Base-by-base conservation (phyloP, 1,284 basidiomycete genomes). In the Heterobasidion irregulare region DNA sequence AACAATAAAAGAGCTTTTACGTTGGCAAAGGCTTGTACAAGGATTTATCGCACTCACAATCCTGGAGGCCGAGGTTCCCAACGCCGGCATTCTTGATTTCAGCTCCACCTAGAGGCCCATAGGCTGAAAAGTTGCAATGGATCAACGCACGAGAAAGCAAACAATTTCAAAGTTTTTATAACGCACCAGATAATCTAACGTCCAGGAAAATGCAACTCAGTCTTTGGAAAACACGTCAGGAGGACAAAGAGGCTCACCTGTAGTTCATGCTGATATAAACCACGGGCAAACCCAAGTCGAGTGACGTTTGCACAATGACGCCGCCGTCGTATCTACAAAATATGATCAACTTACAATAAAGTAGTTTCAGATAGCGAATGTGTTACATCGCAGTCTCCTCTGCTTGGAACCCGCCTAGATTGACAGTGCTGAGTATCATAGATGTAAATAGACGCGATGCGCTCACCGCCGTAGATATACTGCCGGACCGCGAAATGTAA, bases 211-310 rank as follows among this genome's bases (percentile, higher is more conserved):
- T 26, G 26, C 2, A 2, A 26, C 5, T 26, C 26, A 26, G 2
- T 26, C 26, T 26, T 26, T 0, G 3, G 26, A 26, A 26, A 26
- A 4, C 3, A 26, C 5, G 4, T 26, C 26, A 12, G 47, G 47
- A 12, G 6, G 6, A 32, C 10, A 26, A 26, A 26, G 26, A 47
- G 16, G 60, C 64, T 47, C 19, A 65, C 64, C 81, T 72, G 62
- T 83, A 82, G 63, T 84, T 83, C 68, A 80, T 71, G 44, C 78
- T 75, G 15, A 79, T 76, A 55, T 78, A 77, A 52, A 84, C 68
- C 32, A 79, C 69, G 0, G 79, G 78, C 55, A 73, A 66, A 26
- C 69, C 70, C n/a, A 80, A 61, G 6, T 64, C 65, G 10, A 80
- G 66, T 2, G 80, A 81, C 13, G 75, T 72, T 33, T 71, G 62